Conservation (phyloP, 805 yeast species). For the Maudiozyma turicensis region DNA sequence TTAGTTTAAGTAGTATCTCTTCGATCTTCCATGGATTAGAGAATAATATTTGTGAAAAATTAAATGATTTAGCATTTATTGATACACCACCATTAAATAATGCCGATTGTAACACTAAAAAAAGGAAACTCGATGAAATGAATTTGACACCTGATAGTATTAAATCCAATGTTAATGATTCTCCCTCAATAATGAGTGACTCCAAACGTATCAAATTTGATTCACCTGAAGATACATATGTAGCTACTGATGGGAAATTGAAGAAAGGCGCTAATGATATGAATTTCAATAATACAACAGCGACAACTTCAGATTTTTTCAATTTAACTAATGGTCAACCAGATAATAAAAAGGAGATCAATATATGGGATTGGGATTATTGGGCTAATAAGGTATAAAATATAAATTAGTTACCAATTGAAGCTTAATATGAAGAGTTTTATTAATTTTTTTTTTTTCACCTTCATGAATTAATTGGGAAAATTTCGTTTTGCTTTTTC, state of each 20-base stretch:
- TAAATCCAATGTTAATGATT: constrained; percentile 6
- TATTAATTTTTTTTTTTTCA: too few species aligned
- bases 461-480: too few species aligned
- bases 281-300: neutral
- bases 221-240: constrained; percentile 28
- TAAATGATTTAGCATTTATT: constrained; percentile 9
- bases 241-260: constrained; percentile 9
- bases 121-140: constrained; percentile 22
- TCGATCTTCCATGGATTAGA: constrained; percentile 17
- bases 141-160: constrained; percentile 17
- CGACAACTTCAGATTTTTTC: neutral
- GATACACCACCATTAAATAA: neutral
- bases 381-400: constrained; percentile 12
- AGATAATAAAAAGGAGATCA: constrained; percentile 1
- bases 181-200: constrained; percentile 25
- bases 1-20: constrained; percentile 16
- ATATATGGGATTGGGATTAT: constrained; percentile 27
- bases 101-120: constrained; percentile 8
- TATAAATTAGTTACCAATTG: too few species aligned
- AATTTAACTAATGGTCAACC: neutral
- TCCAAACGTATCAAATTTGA: constrained; percentile 27
- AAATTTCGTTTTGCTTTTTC: too few species aligned
- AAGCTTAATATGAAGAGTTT: too few species aligned
- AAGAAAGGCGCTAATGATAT: constrained; percentile 3
- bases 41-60: constrained; percentile 7